phyloP scores from a whole-genome alignment of 1,139 yeast species.

The Fermentozyma sake region DNA sequence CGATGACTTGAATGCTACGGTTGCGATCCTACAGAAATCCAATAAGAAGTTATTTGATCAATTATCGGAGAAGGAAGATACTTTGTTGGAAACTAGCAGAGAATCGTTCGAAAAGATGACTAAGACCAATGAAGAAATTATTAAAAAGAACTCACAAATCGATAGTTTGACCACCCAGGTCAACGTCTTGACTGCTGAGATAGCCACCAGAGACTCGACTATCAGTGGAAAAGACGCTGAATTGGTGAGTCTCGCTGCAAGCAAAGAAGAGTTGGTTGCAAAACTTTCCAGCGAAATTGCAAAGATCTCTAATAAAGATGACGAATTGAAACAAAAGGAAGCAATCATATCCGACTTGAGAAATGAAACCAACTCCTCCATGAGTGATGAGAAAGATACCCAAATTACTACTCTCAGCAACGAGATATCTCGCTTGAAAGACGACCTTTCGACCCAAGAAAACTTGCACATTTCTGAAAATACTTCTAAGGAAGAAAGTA shows the following conservation, averaged over 20 bases:
- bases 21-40: constrained; percentile 6
- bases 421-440: neutral
- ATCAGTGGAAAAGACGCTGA: too few relatives aligned
- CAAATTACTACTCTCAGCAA: neutral
- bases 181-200: too few relatives aligned
- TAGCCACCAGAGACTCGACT: too few relatives aligned
- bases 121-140: constrained; percentile 5
- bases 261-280: neutral
- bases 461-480: neutral
- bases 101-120: constrained; percentile 5
- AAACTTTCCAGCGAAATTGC: neutral
- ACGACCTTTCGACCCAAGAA: neutral
- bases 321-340: neutral
- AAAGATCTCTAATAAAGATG: neutral
- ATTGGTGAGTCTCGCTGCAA: too few relatives aligned
- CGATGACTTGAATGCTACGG: constrained; percentile 3
- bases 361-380: too few relatives aligned
- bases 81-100: constrained; percentile 9
- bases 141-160: constrained; percentile 4
- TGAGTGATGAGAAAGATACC: too few relatives aligned
- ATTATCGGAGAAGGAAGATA: constrained; percentile 9
- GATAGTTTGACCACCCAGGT: too few relatives aligned
- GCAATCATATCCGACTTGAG: too few relatives aligned
- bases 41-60: too few relatives aligned
- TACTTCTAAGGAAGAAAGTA: neutral